phyloP scores from a whole-genome alignment of 176 grass and related monocot species.

The Neostapfia colusana region DNA sequence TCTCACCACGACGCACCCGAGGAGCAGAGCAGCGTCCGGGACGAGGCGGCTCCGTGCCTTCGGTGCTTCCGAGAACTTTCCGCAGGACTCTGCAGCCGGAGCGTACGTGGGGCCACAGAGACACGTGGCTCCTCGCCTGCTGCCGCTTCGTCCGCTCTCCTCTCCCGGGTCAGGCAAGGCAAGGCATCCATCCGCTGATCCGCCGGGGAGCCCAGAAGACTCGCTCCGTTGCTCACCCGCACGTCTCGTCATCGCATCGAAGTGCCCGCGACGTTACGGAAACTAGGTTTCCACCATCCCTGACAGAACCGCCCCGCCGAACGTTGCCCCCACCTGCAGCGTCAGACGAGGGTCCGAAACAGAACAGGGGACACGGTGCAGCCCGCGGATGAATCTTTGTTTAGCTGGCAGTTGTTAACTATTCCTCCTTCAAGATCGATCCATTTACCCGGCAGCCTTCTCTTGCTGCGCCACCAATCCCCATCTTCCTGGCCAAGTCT shows the following conservation, averaged over 20 bases:
- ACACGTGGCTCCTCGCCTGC: background rate
- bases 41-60: background rate
- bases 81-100: background rate
- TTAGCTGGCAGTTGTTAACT: background rate
- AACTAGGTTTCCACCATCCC: background rate
- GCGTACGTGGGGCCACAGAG: no score
- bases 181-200: background rate
- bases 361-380: background rate
- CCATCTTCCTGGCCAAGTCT: conserved; percentile 7
- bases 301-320: background rate
- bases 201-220: background rate
- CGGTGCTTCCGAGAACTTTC: conserved; percentile 19
- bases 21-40: no score
- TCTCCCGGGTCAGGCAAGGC: conserved; percentile 8
- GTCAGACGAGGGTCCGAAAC: background rate
- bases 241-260: conserved; percentile 8
- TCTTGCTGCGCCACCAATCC: conserved; percentile 35
- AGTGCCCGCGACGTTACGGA: background rate
- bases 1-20: no score
- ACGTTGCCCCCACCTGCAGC: background rate
- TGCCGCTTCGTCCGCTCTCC: background rate
- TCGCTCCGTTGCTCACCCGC: background rate
- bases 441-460: background rate
- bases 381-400: background rate
- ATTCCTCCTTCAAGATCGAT: conserved; percentile 1